These are phyloP conservation scores for Plantago coronopus DNA, from an alignment of 305 asterid genomes.

Conservation along the genomic window DNA sequence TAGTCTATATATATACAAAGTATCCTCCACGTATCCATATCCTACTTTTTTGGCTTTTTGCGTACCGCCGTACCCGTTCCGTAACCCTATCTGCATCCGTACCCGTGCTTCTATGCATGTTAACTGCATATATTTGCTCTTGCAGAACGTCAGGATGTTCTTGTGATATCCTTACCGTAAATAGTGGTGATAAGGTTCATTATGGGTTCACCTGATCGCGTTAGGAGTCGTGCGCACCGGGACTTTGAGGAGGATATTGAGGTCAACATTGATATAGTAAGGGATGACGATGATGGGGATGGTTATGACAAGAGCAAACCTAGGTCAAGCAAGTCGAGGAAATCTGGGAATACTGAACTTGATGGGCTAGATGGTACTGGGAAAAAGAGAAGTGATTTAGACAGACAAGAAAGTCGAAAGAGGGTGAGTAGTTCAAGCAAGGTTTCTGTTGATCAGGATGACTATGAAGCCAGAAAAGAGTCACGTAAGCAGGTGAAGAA, in stretches of 20 bases:
- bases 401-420: conserved; percentile 73
- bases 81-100: too few species aligned
- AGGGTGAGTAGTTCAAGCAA: conserved; percentile 54
- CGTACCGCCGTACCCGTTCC: too few species aligned
- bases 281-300: conserved; percentile 68
- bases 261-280: conserved; percentile 56
- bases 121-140: background rate
- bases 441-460: conserved; percentile 73
- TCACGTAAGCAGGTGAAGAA: conserved; percentile 61
- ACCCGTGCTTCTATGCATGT: too few species aligned
- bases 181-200: conserved; percentile 18
- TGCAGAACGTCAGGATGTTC: background rate
- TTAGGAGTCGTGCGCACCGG: conserved; percentile 41
- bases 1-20: too few species aligned
- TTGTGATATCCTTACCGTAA: background rate
- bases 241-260: conserved; percentile 60
- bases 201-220: conserved; percentile 72
- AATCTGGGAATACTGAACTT: conserved; percentile 44
- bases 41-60: too few species aligned
- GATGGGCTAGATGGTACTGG: conserved; percentile 62
- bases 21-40: too few species aligned
- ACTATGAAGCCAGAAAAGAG: conserved; percentile 55
- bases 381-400: conserved; percentile 50
- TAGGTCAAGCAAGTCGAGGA: conserved; percentile 54
- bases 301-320: conserved; percentile 54